Conservation (phyloP, 257 asterid genomes). For the Osmanthus fragrans region DNA sequence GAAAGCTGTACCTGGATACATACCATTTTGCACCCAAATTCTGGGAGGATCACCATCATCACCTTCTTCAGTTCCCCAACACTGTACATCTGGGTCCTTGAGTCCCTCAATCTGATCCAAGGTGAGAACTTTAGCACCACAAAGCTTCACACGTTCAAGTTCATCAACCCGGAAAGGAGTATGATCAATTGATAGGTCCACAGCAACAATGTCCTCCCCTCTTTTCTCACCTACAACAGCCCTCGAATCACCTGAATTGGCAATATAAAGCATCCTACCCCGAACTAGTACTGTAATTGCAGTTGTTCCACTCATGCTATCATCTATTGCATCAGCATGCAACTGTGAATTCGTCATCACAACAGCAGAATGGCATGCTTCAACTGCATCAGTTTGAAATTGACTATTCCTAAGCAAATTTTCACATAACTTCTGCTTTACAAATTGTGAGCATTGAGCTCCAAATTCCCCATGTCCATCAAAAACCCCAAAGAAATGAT, state of each 20-base stretch:
- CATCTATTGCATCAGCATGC: constrained; percentile 78
- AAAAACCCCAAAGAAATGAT: constrained; percentile 92
- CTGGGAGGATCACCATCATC: constrained; percentile 99
- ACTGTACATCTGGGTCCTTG: constrained; percentile 77
- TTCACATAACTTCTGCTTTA: constrained; percentile 75
- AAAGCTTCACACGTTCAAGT: constrained; percentile 77
- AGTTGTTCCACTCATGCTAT: constrained; percentile 98
- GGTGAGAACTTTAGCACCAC: constrained; percentile 97
- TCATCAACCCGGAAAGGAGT: constrained; percentile 92
- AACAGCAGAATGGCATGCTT: constrained; percentile 77
- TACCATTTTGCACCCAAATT: constrained; percentile 93
- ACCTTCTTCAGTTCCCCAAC: constrained; percentile 96
- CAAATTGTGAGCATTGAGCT: constrained; percentile 90
- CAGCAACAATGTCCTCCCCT: constrained; percentile 75
- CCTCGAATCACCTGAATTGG: constrained; percentile 93
- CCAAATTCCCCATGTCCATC: constrained; percentile 98
- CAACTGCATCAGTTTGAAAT: constrained; percentile 71
- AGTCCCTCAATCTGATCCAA: constrained; percentile 98
- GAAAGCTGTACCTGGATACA: constrained; percentile 99
- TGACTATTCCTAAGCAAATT: constrained; percentile 76
- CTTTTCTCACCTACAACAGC: constrained; percentile 80
- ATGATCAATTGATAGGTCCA: constrained; percentile 83
- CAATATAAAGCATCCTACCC: constrained; percentile 73
- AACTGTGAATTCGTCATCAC: constrained; percentile 75
- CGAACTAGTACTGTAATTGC: constrained; percentile 81